phyloP scores from a whole-genome alignment of 2,329 filamentous ascomycete genomes.

The Exophiala sp. region DNA sequence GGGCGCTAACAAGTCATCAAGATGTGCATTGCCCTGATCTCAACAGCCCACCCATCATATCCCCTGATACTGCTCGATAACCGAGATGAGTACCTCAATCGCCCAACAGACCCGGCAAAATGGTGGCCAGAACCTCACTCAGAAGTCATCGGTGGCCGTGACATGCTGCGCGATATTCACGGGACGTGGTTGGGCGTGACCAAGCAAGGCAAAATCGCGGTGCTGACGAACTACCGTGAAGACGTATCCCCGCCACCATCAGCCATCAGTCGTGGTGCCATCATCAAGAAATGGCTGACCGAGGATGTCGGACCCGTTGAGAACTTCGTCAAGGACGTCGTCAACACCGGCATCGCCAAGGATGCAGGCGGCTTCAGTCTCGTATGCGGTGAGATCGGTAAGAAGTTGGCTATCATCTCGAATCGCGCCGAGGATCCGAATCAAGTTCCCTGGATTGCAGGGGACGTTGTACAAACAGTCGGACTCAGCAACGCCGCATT shows the following conservation, averaged over 20 bases:
- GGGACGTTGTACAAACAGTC: constrained; percentile 48
- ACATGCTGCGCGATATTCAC: constrained; percentile 57
- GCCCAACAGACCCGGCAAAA: constrained; percentile 56
- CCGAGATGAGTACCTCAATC: constrained; percentile 65
- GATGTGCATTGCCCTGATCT: constrained; percentile 77
- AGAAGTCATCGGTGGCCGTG: constrained; percentile 59
- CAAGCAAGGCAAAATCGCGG: constrained; percentile 57
- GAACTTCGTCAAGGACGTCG: constrained; percentile 53
- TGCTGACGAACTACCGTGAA: constrained; percentile 64
- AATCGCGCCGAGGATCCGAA: constrained; percentile 56
- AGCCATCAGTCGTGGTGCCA: constrained; percentile 52
- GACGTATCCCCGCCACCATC: constrained; percentile 45
- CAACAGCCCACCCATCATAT: constrained; percentile 72
- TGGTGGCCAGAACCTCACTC: constrained; percentile 58
- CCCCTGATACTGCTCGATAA: constrained; percentile 74
- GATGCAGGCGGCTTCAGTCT: constrained; percentile 63
- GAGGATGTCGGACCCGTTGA: constrained; percentile 43
- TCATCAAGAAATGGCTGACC: constrained; percentile 59
- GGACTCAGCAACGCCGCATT: constrained; percentile 62
- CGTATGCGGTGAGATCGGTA: constrained; percentile 54
- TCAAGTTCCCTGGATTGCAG: constrained; percentile 51
- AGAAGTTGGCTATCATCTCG: constrained; percentile 58
- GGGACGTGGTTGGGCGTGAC: constrained; percentile 66
- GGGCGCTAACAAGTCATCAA: background rate
- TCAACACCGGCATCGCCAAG: constrained; percentile 52